Evolutionary conservation across 1,139 yeast species (phyloP).

Genomic region (Saccharomyces hybrid): DNA sequence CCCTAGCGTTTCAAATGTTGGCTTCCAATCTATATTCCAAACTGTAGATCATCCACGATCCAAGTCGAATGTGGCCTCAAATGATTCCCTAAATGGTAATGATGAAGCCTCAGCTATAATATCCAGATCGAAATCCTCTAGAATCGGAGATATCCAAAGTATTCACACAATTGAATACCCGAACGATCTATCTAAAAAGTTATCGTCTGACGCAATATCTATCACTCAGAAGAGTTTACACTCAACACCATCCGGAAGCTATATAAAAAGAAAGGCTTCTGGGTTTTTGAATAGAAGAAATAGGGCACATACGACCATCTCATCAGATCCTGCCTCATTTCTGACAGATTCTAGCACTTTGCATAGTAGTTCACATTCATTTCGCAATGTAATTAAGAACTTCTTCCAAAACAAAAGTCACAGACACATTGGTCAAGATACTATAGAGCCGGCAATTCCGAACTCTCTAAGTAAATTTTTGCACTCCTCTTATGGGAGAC

Average conservation of each 20-base stretch:
- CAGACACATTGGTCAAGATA: slow-evolving; percentile 14
- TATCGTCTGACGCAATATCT: background rate
- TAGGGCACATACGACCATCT: background rate
- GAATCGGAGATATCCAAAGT: background rate
- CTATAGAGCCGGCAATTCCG: slow-evolving; percentile 19
- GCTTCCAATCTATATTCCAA: slow-evolving; percentile 31
- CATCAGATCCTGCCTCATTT: no score
- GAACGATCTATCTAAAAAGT: background rate
- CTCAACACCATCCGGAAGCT: background rate
- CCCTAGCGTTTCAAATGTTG: slow-evolving; percentile 29
- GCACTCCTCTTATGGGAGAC: slow-evolving; percentile 27
- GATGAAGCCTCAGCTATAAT: background rate
- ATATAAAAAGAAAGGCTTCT: background rate
- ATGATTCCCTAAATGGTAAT: background rate
- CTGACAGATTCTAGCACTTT: no score
- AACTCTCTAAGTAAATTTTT: slow-evolving; percentile 25
- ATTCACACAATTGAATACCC: background rate
- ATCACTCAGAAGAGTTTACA: background rate
- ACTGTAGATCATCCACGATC: slow-evolving; percentile 6
- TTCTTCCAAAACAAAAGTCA: slow-evolving; percentile 20
- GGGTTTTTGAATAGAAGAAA: background rate
- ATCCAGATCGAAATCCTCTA: background rate
- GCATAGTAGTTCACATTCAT: no score
- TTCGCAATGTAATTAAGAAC: slow-evolving; percentile 12
- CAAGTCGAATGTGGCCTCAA: slow-evolving; percentile 1